phyloP scores from a whole-genome alignment of 164 flowering plant species.

The Aristolochia contorta region DNA sequence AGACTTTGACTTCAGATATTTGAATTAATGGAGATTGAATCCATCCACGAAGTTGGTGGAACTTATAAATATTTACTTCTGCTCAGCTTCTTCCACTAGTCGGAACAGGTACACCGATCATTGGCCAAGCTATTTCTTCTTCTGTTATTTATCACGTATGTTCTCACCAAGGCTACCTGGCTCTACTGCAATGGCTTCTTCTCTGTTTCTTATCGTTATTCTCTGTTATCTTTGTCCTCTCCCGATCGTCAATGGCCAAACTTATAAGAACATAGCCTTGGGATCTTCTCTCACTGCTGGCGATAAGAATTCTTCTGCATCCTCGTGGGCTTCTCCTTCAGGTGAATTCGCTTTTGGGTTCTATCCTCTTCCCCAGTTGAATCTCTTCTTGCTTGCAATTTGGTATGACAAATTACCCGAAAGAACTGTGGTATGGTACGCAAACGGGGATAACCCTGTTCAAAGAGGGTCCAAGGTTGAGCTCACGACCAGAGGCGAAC shows the following conservation, averaged over 20 bases:
- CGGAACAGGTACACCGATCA: too few species aligned
- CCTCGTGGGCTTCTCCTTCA: constrained; percentile 20
- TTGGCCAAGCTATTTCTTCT: too few species aligned
- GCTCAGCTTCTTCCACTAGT: too few species aligned
- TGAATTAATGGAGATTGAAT: too few species aligned
- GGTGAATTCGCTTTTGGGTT: constrained; percentile 30
- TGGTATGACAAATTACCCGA: constrained; percentile 25
- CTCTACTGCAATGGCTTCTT: too few species aligned
- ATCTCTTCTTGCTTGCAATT: constrained; percentile 16
- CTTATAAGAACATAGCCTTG: constrained; percentile 7
- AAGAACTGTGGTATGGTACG: constrained; percentile 24
- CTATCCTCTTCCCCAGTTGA: constrained; percentile 5
- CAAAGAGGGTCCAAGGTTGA: constrained; percentile 12
- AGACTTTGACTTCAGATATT: too few species aligned
- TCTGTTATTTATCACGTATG: too few species aligned
- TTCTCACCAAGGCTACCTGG: too few species aligned
- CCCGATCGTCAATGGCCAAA: constrained; percentile 9
- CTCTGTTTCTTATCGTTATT: not conserved
- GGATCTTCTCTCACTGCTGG: constrained; percentile 12
- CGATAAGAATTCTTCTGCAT: constrained; percentile 11
- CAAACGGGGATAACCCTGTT: constrained; percentile 22
- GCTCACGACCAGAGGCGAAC: constrained; percentile 12
- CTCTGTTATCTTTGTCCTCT: constrained; percentile 4
- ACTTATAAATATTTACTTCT: too few species aligned
- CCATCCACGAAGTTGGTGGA: too few species aligned